phyloP scores from a whole-genome alignment of 768 basidiomycete species.

The Tylopilus vinaceipallidus region DNA sequence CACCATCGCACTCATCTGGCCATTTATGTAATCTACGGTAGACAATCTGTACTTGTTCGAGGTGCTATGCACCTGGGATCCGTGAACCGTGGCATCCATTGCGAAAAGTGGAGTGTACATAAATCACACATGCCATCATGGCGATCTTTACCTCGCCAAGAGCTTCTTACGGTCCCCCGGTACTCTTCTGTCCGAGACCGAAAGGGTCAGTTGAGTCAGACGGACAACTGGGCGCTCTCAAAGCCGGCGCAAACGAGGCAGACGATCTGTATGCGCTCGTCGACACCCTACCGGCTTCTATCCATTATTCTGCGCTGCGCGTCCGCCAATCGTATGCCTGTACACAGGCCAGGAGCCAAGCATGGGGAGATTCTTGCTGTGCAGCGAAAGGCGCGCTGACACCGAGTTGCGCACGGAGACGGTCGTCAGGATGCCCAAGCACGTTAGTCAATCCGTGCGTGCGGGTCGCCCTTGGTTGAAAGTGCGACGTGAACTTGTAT shows the following conservation, averaged over 20 bases:
- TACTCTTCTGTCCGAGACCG: constrained; percentile 9
- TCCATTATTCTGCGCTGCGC: constrained; percentile 23
- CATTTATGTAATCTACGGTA: too few species aligned
- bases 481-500: too few species aligned
- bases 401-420: constrained; percentile 25
- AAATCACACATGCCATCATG: too few species aligned
- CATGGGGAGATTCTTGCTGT: constrained; percentile 23
- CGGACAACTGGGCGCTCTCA: constrained; percentile 10
- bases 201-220: constrained; percentile 12
- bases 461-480: constrained; percentile 18
- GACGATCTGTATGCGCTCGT: constrained; percentile 23
- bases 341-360: constrained; percentile 21
- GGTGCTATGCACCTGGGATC: too few species aligned
- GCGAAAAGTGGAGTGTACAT: too few species aligned
- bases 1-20: too few species aligned
- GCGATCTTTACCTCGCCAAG: constrained; percentile 3
- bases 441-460: constrained; percentile 15
- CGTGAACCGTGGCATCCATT: too few species aligned
- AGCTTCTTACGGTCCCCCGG: constrained; percentile 19
- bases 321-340: constrained; percentile 25
- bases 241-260: not conserved
- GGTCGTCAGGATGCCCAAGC: constrained; percentile 24
- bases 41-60: too few species aligned
- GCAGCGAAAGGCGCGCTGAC: constrained; percentile 17
- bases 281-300: constrained; percentile 18